Evolutionary conservation across 2,329 filamentous ascomycete species (phyloP).

Genomic region (Aschersonia sp.): DNA sequence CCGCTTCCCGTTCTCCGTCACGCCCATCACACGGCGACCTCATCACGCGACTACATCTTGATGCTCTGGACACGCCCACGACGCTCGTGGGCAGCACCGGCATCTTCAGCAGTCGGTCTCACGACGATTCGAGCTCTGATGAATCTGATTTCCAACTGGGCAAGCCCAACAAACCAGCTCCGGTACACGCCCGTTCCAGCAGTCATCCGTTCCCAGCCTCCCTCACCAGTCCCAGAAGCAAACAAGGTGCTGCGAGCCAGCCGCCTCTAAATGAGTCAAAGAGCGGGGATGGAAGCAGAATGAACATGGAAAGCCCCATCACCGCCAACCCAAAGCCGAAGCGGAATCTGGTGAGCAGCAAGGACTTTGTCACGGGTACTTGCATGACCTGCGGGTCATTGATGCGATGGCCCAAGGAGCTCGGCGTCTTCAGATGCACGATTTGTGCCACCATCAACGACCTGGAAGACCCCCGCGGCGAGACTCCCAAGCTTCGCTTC

Average conservation of each 20-base stretch:
- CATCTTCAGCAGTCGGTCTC: conserved; percentile 12
- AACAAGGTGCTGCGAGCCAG: conserved; percentile 23
- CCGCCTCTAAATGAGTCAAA: conserved; percentile 16
- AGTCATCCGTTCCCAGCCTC: conserved; percentile 69
- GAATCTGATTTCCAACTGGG: conserved; percentile 23
- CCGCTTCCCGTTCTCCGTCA: conserved; percentile 14
- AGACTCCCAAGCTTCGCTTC: conserved; percentile 1
- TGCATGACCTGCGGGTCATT: conserved; percentile 79
- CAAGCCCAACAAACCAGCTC: conserved; percentile 7
- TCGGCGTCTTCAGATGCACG: conserved; percentile 66
- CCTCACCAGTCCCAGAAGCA: conserved; percentile 47
- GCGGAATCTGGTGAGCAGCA: conserved; percentile 22
- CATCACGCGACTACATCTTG: conserved; percentile 21
- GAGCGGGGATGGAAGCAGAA: conserved; percentile 13
- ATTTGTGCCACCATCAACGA: conserved; percentile 80
- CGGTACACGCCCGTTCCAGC: conserved; percentile 40
- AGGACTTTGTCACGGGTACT: conserved; percentile 52
- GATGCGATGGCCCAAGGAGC: conserved; percentile 62
- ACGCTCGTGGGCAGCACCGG: conserved; percentile 13
- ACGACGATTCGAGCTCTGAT: conserved; percentile 28
- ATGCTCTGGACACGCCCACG: conserved; percentile 18
- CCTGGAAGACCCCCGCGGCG: conserved; percentile 23
- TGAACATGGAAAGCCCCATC: conserved; percentile 1
- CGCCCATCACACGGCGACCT: conserved; percentile 16
- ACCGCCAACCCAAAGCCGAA: conserved; percentile 14